A percentile compares a stretch with the other conserved stretches of the same genome.
Conservation (phyloP, 2,329 filamentous ascomycete species). For the Fonsecaea pugnacius region DNA sequence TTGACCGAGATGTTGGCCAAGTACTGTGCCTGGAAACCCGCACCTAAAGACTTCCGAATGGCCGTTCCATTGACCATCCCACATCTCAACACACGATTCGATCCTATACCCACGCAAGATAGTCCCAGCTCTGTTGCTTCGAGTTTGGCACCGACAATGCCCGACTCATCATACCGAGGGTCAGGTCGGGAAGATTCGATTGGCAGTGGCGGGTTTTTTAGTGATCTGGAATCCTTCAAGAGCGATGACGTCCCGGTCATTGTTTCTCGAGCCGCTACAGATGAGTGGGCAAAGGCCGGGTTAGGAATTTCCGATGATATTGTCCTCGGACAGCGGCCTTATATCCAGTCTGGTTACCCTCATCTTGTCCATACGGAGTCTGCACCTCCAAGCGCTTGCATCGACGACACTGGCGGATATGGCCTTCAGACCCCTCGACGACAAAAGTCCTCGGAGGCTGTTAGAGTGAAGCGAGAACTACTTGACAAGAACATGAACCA, state of each 20-base stretch:
- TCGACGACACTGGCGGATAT: conserved; percentile 45
- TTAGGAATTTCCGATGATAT: conserved; percentile 76
- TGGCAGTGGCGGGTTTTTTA: conserved; percentile 78
- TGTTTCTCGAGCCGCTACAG: conserved; percentile 71
- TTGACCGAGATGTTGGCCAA: conserved; percentile 83
- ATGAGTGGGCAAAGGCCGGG: conserved; percentile 77
- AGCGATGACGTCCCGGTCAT: conserved; percentile 79
- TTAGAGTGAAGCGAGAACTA: conserved; percentile 74
- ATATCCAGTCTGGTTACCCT: conserved; percentile 53
- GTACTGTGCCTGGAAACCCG: conserved; percentile 91
- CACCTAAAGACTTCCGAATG: conserved; percentile 61
- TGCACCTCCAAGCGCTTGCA: conserved; percentile 64
- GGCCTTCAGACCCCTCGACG: conserved; percentile 59
- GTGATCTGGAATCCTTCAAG: conserved; percentile 78
- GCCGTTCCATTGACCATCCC: conserved; percentile 61
- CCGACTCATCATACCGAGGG: conserved; percentile 75
- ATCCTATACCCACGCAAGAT: conserved; percentile 67
- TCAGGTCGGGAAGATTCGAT: conserved; percentile 89
- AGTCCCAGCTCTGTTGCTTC: conserved; percentile 82
- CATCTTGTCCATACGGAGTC: conserved; percentile 65
- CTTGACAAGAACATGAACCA: conserved; percentile 69
- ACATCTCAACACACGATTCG: conserved; percentile 26
- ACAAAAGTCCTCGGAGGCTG: conserved; percentile 72
- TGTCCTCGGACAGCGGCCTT: conserved; percentile 42
- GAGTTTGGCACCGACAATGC: conserved; percentile 68